Conservation (phyloP, 495 filamentous ascomycete species). For the Aspergillus hancockii region DNA sequence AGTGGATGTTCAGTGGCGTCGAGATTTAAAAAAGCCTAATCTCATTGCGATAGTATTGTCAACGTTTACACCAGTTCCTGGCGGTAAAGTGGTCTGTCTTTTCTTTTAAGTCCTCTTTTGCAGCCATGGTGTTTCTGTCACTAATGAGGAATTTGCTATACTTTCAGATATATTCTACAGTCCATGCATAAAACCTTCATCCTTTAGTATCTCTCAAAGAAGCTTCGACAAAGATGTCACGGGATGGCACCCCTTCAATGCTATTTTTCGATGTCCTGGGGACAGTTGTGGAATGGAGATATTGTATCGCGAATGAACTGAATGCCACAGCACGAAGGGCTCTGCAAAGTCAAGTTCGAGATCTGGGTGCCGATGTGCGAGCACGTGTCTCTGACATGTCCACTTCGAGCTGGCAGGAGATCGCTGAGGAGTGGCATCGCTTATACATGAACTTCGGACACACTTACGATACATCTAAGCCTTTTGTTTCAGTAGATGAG, state of each 20-base stretch:
- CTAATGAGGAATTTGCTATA: too few relatives aligned
- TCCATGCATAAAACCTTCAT: too few relatives aligned
- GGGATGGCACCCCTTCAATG: neutral
- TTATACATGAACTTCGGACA: neutral
- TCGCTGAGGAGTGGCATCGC: neutral
- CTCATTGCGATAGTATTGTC: neutral
- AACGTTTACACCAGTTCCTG: neutral
- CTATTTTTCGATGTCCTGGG: neutral
- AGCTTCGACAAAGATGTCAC: neutral
- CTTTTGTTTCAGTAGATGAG: neutral
- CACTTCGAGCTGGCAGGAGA: neutral
- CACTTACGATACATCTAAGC: neutral
- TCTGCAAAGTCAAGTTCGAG: neutral
- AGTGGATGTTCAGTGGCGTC: neutral
- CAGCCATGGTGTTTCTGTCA: too few relatives aligned
- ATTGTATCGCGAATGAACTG: neutral
- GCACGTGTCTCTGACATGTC: neutral
- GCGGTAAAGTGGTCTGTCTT: too few relatives aligned
- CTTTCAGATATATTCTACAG: too few relatives aligned
- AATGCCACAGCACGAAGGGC: neutral
- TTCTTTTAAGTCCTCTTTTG: too few relatives aligned
- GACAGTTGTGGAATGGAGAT: neutral
- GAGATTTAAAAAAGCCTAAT: neutral
- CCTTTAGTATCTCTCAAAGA: neutral
- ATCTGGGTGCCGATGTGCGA: neutral